A percentile compares a stretch with the other conserved stretches of the same genome.
Conservation (phyloP, 441 rosid genomes). For the Populus trichocarpa region DNA sequence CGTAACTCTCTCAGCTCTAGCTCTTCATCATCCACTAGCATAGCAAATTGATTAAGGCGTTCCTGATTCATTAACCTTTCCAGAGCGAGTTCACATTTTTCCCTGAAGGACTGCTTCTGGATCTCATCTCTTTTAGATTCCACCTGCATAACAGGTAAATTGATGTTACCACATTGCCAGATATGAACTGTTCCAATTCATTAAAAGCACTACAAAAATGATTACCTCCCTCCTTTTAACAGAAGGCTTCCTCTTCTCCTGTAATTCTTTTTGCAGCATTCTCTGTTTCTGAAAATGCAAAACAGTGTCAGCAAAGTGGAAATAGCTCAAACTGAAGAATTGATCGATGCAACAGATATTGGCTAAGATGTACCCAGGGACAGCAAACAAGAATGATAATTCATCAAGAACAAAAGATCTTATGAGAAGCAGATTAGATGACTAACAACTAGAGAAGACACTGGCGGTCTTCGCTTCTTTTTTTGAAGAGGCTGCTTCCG, state of each 20-base stretch:
- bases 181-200: constrained; percentile 13
- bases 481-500: constrained; percentile 31
- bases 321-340: constrained; percentile 10
- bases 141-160: constrained; percentile 43
- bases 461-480: constrained; percentile 44
- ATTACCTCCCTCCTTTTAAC: constrained; percentile 56
- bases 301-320: constrained; percentile 17
- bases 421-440: constrained; percentile 2
- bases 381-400: constrained; percentile 1
- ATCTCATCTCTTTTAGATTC: constrained; percentile 33
- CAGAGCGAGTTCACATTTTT: constrained; percentile 68
- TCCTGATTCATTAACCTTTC: constrained; percentile 41
- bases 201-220: not conserved
- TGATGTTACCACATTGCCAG: constrained; percentile 12
- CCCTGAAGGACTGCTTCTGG: constrained; percentile 36
- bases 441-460: constrained; percentile 49
- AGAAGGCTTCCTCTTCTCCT: constrained; percentile 48
- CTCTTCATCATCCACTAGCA: constrained; percentile 86
- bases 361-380: constrained; percentile 1
- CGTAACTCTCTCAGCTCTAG: constrained; percentile 78
- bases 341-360: not conserved
- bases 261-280: constrained; percentile 44
- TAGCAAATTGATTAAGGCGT: constrained; percentile 33
- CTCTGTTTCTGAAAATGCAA: constrained; percentile 50
- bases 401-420: constrained; percentile 5